A percentile compares a stretch with the other conserved stretches of the same genome.
Conservation (phyloP, 192 early-diverging fungal genomes). For the Backusella sp. region DNA sequence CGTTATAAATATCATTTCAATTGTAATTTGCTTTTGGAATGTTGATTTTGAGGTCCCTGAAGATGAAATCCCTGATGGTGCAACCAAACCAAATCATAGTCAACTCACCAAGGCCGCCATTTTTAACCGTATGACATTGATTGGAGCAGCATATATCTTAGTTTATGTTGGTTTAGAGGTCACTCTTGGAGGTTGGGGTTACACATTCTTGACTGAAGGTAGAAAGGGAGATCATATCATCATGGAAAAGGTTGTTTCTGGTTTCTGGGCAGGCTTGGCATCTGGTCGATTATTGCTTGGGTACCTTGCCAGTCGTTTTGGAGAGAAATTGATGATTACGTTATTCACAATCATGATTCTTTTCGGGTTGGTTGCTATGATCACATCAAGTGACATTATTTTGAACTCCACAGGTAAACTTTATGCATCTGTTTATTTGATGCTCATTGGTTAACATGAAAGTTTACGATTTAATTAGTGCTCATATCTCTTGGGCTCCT, state of each 20-base stretch:
- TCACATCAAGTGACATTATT: constrained; percentile 1
- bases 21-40: constrained; percentile 23
- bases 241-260: constrained; percentile 31
- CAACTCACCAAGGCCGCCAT: constrained; percentile 12
- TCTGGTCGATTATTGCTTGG: constrained; percentile 36
- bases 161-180: constrained; percentile 41
- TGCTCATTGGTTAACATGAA: background rate
- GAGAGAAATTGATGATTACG: constrained; percentile 35
- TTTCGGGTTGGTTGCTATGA: constrained; percentile 10
- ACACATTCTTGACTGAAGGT: constrained; percentile 29
- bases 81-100: background rate
- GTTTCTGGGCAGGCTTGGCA: constrained; percentile 37
- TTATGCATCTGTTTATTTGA: background rate
- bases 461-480: background rate
- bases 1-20: constrained; percentile 14
- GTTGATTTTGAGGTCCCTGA: constrained; percentile 5
- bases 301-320: constrained; percentile 27
- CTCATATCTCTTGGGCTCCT: constrained; percentile 21
- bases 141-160: constrained; percentile 31
- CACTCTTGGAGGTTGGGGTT: constrained; percentile 37
- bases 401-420: constrained; percentile 24
- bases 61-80: background rate
- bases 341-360: constrained; percentile 16
- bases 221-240: constrained; percentile 19
- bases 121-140: constrained; percentile 22